These are phyloP conservation scores for Aspergillus uvarum DNA, from an alignment of 2,329 filamentous ascomycete genomes.

Conservation along the genomic window DNA sequence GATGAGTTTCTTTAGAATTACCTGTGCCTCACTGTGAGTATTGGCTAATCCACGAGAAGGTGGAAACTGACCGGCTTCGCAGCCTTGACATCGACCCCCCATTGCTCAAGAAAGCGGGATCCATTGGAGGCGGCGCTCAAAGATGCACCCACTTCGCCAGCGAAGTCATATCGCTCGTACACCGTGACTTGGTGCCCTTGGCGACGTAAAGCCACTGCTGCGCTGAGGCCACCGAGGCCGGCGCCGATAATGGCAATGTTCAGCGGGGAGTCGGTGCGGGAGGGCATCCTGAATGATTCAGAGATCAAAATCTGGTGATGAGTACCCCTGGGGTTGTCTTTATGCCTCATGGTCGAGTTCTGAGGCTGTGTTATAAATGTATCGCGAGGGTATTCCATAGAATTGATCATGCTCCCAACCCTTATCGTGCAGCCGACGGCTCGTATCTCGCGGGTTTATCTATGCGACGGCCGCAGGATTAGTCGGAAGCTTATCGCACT, in stretches of 20 bases:
- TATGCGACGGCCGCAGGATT: conserved; percentile 26
- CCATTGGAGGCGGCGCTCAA: conserved; percentile 25
- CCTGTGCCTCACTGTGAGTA: neutral
- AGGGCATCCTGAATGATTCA: conserved; percentile 16
- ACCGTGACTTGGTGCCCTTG: conserved; percentile 23
- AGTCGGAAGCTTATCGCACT: neutral
- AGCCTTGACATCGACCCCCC: conserved; percentile 23
- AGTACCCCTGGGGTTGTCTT: too few species aligned
- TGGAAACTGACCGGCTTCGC: conserved; percentile 16
- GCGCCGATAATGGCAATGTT: conserved; percentile 27
- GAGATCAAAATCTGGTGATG: neutral
- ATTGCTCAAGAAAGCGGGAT: conserved; percentile 22
- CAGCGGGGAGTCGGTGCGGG: conserved; percentile 24
- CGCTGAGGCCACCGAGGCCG: conserved; percentile 24
- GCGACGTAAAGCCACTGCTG: conserved; percentile 23
- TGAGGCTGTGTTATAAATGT: neutral
- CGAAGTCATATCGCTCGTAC: conserved; percentile 26
- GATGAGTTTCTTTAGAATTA: conserved; percentile 31
- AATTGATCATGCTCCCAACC: neutral
- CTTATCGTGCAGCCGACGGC: conserved; percentile 5
- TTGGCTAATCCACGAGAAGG: too few species aligned
- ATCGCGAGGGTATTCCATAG: neutral
- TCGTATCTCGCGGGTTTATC: conserved; percentile 15
- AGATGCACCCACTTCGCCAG: conserved; percentile 24
- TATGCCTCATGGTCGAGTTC: neutral